These are phyloP conservation scores for Botryotinia calthae DNA, from an alignment of 2,329 filamentous ascomycete genomes.

Conservation along the genomic window DNA sequence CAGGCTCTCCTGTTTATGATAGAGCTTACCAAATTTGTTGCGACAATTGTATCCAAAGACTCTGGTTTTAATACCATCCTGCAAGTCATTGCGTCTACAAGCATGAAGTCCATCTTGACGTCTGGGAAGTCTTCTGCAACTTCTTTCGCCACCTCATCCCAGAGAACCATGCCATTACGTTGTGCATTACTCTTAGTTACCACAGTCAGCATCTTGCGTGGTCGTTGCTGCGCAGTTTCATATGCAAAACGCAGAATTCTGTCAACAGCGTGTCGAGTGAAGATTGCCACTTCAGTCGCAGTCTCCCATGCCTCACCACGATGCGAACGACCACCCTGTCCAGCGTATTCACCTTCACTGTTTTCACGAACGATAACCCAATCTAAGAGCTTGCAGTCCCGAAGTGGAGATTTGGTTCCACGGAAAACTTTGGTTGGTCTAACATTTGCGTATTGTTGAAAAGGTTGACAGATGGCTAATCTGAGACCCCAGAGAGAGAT, in stretches of 20 bases:
- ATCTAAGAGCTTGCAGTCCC: conserved; percentile 47
- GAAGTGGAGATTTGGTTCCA: conserved; percentile 56
- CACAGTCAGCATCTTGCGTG: conserved; percentile 57
- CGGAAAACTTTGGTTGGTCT: conserved; percentile 58
- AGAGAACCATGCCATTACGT: conserved; percentile 65
- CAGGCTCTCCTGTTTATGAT: not conserved
- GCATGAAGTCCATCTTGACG: not conserved
- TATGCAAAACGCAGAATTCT: conserved; percentile 63
- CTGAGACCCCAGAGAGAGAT: conserved; percentile 65
- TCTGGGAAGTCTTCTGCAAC: not conserved
- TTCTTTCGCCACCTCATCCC: conserved; percentile 57
- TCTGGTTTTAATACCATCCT: conserved; percentile 59
- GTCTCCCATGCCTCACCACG: conserved; percentile 55
- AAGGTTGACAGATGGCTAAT: conserved; percentile 59
- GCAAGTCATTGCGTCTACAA: not conserved
- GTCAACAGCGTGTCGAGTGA: conserved; percentile 58
- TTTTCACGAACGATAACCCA: conserved; percentile 68
- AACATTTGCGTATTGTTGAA: conserved; percentile 67
- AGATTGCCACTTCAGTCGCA: conserved; percentile 61
- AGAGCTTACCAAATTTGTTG: conserved; percentile 51
- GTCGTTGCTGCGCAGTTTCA: conserved; percentile 50
- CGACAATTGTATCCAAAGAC: conserved; percentile 60
- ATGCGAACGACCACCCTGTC: conserved; percentile 56
- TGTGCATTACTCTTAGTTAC: conserved; percentile 67
- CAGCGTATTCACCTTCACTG: conserved; percentile 55